A percentile compares a stretch with the other conserved stretches of the same genome.
Conservation (phyloP, 2,329 filamentous ascomycete species). For the Aspergillus sp. region DNA sequence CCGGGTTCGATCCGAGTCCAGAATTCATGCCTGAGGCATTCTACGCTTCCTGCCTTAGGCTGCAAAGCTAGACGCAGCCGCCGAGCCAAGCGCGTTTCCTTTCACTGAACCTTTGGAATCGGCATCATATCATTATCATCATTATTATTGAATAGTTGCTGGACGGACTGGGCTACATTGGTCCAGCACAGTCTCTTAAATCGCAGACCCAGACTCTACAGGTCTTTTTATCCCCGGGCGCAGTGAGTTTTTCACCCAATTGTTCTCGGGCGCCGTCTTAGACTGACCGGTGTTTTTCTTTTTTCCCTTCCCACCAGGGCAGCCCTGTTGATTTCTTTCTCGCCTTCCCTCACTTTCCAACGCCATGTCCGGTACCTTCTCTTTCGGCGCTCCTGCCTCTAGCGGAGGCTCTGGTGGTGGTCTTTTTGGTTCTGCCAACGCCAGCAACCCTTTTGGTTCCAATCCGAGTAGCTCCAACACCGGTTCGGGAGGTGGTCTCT, state of each 20-base stretch:
- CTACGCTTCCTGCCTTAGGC: conserved; percentile 10
- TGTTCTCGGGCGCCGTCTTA: conserved; percentile 3
- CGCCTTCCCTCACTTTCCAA: conserved; percentile 14
- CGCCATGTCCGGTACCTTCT: conserved; percentile 29
- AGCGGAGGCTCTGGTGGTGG: conserved; percentile 27
- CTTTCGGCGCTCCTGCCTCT: conserved; percentile 35
- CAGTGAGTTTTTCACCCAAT: conserved; percentile 16
- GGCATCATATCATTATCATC: no score
- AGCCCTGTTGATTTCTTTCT: conserved; percentile 18
- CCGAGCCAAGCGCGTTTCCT: not conserved
- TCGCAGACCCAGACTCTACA: conserved; percentile 1
- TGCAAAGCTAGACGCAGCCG: not conserved
- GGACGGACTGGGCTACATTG: no score
- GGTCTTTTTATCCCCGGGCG: conserved; percentile 10
- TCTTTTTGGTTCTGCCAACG: conserved; percentile 25
- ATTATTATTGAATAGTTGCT: no score
- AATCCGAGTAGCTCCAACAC: conserved; percentile 24
- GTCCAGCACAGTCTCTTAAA: conserved; percentile 1
- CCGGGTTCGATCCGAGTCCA: conserved; percentile 28
- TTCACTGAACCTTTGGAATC: not conserved
- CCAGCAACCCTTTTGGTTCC: conserved; percentile 26
- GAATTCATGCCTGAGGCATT: conserved; percentile 21
- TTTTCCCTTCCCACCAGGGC: conserved; percentile 17
- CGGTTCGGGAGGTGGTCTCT: conserved; percentile 29
- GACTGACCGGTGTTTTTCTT: conserved; percentile 8